Conservation (phyloP, 345 rosid species). For the Toxicodendron radicans region DNA sequence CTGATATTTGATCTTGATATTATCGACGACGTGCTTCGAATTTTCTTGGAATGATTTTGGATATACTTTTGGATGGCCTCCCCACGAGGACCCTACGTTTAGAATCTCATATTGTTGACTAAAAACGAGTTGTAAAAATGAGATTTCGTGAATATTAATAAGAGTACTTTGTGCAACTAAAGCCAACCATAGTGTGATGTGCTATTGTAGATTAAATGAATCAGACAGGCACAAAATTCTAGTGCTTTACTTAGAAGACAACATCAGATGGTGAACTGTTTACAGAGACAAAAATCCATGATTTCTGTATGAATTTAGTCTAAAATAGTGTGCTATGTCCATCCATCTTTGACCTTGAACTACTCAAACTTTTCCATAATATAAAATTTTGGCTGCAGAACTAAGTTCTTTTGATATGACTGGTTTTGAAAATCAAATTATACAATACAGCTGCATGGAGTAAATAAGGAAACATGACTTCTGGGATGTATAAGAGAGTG, state of each 20-base stretch:
- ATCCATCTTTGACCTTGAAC: not conserved
- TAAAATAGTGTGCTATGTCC: not conserved
- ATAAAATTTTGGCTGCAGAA: too few relatives aligned
- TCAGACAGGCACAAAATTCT: not conserved
- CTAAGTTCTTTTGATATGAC: too few relatives aligned
- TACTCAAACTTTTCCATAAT: not conserved
- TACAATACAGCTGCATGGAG: not conserved
- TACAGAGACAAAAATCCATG: conserved; percentile 9
- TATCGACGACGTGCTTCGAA: too few relatives aligned
- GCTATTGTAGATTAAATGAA: not conserved
- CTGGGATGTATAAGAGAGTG: not conserved
- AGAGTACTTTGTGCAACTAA: not conserved
- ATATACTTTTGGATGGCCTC: too few relatives aligned
- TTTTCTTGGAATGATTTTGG: too few relatives aligned
- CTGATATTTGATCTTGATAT: not conserved
- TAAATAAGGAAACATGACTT: not conserved
- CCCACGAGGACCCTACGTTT: too few relatives aligned
- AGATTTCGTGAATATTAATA: too few relatives aligned
- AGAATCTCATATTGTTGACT: too few relatives aligned
- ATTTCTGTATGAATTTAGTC: conserved; percentile 6
- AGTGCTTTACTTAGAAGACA: not conserved
- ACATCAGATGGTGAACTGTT: not conserved
- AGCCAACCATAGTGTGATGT: not conserved
- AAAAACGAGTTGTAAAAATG: too few relatives aligned
- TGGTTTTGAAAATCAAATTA: not conserved